Conservation (phyloP, 2,329 filamentous ascomycete species). For the Microdochium paspali region DNA sequence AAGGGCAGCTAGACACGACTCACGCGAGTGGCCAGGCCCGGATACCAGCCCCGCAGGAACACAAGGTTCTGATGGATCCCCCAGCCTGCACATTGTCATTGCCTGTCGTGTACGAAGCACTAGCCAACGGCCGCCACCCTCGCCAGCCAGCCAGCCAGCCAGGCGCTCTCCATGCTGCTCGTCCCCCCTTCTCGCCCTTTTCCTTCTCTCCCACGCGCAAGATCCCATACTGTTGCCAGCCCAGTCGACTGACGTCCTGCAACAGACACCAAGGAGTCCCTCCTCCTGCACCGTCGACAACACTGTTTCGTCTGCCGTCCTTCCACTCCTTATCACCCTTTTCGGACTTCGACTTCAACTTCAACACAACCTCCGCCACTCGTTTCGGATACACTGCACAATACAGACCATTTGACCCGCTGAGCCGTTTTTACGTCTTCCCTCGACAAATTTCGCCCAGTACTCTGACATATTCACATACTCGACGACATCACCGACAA, state of each 20-base stretch:
- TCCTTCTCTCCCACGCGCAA: neutral
- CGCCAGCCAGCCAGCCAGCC: neutral
- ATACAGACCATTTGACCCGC: neutral
- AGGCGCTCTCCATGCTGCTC: neutral
- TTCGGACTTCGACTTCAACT: neutral
- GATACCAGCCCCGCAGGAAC: too few relatives aligned
- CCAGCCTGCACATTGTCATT: too few relatives aligned
- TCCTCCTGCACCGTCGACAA: neutral
- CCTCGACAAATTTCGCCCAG: neutral
- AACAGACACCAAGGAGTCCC: neutral
- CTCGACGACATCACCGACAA: neutral
- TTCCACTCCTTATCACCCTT: neutral
- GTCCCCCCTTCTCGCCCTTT: conserved; percentile 1
- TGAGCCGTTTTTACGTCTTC: too few relatives aligned
- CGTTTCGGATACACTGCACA: neutral
- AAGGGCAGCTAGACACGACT: neutral
- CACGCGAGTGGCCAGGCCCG: neutral
- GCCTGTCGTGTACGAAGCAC: too few relatives aligned
- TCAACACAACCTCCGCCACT: neutral
- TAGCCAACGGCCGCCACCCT: neutral
- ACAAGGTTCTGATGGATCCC: neutral
- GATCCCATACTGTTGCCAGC: neutral
- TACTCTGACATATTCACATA: neutral
- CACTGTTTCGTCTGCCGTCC: neutral
- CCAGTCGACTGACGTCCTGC: neutral